These are phyloP conservation scores for Phyllostachys edulis DNA, from an alignment of 176 grass and related monocot genomes.

Conservation along the genomic window DNA sequence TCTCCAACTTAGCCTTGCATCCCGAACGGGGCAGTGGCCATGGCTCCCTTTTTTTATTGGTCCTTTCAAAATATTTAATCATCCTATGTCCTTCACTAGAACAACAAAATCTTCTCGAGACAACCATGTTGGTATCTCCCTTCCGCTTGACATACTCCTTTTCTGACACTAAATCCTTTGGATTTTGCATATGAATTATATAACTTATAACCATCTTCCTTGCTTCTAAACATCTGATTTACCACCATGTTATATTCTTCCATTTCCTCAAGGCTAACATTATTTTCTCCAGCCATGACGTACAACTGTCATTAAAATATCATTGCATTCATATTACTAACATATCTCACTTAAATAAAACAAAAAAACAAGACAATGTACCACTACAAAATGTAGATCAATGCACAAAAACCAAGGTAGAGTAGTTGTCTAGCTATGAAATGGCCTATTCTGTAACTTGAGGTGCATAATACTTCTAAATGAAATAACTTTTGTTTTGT, in stretches of 20 bases:
- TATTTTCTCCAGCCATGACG: no score
- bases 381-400: no score
- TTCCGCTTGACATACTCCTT: not conserved
- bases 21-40: not conserved
- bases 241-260: not conserved
- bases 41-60: not conserved
- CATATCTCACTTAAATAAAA: no score
- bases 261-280: not conserved
- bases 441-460: no score
- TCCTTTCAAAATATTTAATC: not conserved
- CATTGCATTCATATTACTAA: no score
- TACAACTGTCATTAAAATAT: no score
- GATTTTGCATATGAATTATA: not conserved
- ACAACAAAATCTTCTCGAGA: not conserved
- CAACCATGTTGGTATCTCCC: not conserved
- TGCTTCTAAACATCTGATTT: not conserved
- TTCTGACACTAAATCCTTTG: not conserved
- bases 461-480: no score
- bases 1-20: not conserved
- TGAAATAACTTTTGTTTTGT: no score
- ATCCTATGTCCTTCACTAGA: not conserved
- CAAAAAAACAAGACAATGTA: no score
- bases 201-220: not conserved
- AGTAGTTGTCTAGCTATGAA: no score
- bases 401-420: no score